Evolutionary conservation across 768 basidiomycete genomes (phyloP).

Genomic region (Leccinum obscurum): DNA sequence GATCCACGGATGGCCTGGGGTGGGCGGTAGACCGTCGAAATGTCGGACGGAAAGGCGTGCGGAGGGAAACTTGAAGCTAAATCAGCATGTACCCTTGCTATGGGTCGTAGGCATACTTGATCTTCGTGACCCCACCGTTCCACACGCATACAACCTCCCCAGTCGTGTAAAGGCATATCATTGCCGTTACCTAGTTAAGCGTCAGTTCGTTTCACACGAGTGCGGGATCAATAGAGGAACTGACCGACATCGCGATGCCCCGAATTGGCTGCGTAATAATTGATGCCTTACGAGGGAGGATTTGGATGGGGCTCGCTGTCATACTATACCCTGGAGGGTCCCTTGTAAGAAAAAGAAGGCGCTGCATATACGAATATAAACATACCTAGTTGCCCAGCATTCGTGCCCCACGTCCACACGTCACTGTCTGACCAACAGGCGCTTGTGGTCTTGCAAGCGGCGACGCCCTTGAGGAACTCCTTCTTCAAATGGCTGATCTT

Average conservation of each 20-base stretch:
- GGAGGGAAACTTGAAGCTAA: conserved; percentile 60
- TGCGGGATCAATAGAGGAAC: conserved; percentile 24
- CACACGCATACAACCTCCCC: conserved; percentile 84
- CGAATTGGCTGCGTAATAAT: conserved; percentile 70
- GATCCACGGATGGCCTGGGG: conserved; percentile 72
- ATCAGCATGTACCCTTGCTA: background rate
- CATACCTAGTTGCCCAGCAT: conserved; percentile 87
- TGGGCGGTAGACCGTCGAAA: conserved; percentile 70
- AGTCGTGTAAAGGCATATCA: conserved; percentile 77
- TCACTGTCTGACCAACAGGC: conserved; percentile 80
- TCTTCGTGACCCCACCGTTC: conserved; percentile 72
- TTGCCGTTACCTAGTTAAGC: conserved; percentile 67
- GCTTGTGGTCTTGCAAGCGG: conserved; percentile 84
- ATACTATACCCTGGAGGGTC: conserved; percentile 68
- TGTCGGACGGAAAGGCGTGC: conserved; percentile 73
- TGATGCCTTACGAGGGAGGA: conserved; percentile 78
- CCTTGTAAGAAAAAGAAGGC: background rate
- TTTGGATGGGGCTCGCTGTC: conserved; percentile 68
- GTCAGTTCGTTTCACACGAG: background rate
- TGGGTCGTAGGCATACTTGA: conserved; percentile 51
- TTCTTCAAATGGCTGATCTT: conserved; percentile 79
- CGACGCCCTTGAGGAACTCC: conserved; percentile 76
- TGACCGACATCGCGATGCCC: conserved; percentile 72
- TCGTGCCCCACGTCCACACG: conserved; percentile 92
- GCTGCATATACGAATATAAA: background rate